Conservation (phyloP, 352 stramenopile species). For the Phytopythium boreale region DNA sequence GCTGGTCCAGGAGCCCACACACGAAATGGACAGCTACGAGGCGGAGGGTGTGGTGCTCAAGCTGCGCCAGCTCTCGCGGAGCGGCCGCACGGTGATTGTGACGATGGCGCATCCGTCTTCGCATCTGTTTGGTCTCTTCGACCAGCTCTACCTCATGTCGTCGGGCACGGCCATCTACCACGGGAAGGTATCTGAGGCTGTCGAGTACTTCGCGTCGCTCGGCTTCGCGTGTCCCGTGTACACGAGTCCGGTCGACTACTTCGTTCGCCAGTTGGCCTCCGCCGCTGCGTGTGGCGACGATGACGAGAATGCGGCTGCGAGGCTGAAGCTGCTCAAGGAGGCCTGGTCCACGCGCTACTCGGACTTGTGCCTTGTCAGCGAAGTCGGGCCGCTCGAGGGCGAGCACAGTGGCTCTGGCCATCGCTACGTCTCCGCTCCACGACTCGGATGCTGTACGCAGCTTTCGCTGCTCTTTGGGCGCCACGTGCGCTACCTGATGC, state of each 20-base stretch:
- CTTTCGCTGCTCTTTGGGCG: slow-evolving; percentile 37
- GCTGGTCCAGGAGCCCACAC: slow-evolving; percentile 84
- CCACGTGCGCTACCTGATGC: slow-evolving; percentile 35
- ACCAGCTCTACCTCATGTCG: slow-evolving; percentile 53
- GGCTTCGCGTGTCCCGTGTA: slow-evolving; percentile 55
- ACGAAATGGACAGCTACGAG: slow-evolving; percentile 57
- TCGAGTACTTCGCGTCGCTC: slow-evolving; percentile 52
- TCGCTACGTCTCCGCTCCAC: not conserved
- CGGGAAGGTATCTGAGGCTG: slow-evolving; percentile 38
- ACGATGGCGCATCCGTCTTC: slow-evolving; percentile 88
- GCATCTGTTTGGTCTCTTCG: slow-evolving; percentile 51
- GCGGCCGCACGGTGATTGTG: slow-evolving; percentile 84
- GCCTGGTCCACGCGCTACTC: slow-evolving; percentile 33
- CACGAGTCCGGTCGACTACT: slow-evolving; percentile 65
- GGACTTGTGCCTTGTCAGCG: slow-evolving; percentile 11
- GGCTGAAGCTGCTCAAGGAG: slow-evolving; percentile 33
- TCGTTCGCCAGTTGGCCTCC: slow-evolving; percentile 47
- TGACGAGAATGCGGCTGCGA: slow-evolving; percentile 20
- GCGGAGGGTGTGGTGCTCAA: slow-evolving; percentile 46
- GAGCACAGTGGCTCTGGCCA: not conserved
- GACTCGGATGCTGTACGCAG: slow-evolving; percentile 26
- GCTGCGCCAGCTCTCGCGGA: slow-evolving; percentile 68
- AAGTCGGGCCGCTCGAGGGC: slow-evolving; percentile 4
- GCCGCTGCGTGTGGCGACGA: slow-evolving; percentile 17
- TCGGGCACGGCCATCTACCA: slow-evolving; percentile 55